These are phyloP conservation scores for Irpex lacteus DNA, from an alignment of 1,284 basidiomycete species.

Conservation along the genomic window DNA sequence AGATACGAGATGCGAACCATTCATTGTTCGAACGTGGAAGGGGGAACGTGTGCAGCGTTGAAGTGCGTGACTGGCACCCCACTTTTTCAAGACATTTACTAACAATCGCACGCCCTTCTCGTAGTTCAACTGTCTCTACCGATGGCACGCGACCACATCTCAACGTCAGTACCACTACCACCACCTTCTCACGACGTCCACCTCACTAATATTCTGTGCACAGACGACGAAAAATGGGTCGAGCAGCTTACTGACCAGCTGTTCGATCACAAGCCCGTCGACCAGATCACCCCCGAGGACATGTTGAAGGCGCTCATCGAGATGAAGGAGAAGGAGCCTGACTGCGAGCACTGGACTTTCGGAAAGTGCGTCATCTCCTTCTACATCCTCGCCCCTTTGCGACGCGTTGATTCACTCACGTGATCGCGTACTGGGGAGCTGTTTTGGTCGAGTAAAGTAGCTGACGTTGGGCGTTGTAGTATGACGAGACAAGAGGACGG, in stretches of 20 bases:
- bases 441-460: neutral
- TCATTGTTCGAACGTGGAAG: conserved; percentile 68
- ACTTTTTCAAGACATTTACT: neutral
- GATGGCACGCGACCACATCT: conserved; percentile 80
- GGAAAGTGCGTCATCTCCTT: conserved; percentile 41
- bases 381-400: too few relatives aligned
- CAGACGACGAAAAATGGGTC: conserved; percentile 70
- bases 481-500: conserved; percentile 62
- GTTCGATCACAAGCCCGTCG: conserved; percentile 53
- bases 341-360: conserved; percentile 66
- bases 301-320: conserved; percentile 50
- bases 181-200: neutral
- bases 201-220: neutral
- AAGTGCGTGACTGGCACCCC: conserved; percentile 39
- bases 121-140: conserved; percentile 81
- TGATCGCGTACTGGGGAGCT: neutral
- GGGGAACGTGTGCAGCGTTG: conserved; percentile 75
- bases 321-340: conserved; percentile 39
- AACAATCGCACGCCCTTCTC: neutral
- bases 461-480: conserved; percentile 32
- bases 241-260: conserved; percentile 42
- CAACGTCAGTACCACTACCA: conserved; percentile 7
- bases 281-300: conserved; percentile 54
- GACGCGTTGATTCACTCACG: neutral
- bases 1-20: conserved; percentile 62